Conservation (phyloP, 1,139 yeast genomes). For the Suhomyces guaymorum region DNA sequence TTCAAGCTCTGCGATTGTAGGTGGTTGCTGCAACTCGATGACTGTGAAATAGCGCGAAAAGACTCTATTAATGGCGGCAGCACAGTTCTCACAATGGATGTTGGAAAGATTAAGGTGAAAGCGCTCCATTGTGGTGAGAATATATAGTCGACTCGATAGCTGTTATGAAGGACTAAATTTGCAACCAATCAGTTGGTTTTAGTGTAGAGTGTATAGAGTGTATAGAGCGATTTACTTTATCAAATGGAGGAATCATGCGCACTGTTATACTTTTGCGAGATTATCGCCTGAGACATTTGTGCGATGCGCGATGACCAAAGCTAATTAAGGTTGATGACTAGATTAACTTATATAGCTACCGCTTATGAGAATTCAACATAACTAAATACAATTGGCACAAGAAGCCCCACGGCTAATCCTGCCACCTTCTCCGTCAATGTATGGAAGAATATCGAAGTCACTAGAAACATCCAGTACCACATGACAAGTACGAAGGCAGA, state of each 20-base stretch:
- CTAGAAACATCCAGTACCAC: conserved; percentile 48
- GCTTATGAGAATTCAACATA: too few species aligned
- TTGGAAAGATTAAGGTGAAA: conserved; percentile 38
- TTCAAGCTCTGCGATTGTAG: conserved; percentile 24
- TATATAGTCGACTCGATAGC: too few species aligned
- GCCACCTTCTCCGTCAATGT: conserved; percentile 55
- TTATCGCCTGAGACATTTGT: conserved; percentile 1
- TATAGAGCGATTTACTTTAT: too few species aligned
- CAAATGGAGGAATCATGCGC: too few species aligned
- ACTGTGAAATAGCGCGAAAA: conserved; percentile 20
- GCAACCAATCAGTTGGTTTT: background rate
- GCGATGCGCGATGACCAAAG: conserved; percentile 5
- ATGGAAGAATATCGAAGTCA: conserved; percentile 66
- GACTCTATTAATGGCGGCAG: conserved; percentile 30
- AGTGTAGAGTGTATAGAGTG: background rate
- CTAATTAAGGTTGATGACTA: too few species aligned
- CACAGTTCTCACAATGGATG: conserved; percentile 56
- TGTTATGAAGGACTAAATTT: too few species aligned
- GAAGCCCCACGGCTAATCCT: conserved; percentile 51
- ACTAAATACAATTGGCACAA: conserved; percentile 29
- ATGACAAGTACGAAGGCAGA: conserved; percentile 22
- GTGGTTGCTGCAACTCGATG: conserved; percentile 22
- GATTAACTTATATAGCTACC: too few species aligned
- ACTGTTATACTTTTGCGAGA: conserved; percentile 1
- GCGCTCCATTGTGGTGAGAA: conserved; percentile 24